Conservation (phyloP, 2,329 filamentous ascomycete species). For the Colletotrichum cereale region DNA sequence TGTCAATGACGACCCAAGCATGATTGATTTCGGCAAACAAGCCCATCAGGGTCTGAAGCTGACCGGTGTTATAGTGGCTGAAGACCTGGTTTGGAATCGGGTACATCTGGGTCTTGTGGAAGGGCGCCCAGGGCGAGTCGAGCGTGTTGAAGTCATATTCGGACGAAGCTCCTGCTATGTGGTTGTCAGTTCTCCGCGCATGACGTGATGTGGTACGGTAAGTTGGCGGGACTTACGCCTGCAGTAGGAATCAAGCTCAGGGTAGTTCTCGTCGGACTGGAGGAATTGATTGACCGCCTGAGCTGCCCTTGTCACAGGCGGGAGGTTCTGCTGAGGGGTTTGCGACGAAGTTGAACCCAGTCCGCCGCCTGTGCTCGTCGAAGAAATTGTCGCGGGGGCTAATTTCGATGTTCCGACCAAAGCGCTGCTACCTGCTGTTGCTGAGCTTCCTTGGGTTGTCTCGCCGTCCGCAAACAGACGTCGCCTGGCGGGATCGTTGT, state of each 20-base stretch:
- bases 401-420: slow-evolving; percentile 25
- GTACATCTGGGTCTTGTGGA: slow-evolving; percentile 88
- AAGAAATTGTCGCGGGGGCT: slow-evolving; percentile 44
- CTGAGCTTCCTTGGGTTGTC: slow-evolving; percentile 25
- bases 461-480: slow-evolving; percentile 60
- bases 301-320: slow-evolving; percentile 83
- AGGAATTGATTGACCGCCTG: slow-evolving; percentile 85
- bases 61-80: slow-evolving; percentile 88
- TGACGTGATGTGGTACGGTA: background rate
- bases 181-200: slow-evolving; percentile 44
- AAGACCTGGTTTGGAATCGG: slow-evolving; percentile 93
- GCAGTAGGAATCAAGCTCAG: slow-evolving; percentile 90
- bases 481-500: slow-evolving; percentile 62
- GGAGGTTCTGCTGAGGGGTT: slow-evolving; percentile 62
- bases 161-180: slow-evolving; percentile 84
- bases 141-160: slow-evolving; percentile 85
- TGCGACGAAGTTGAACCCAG: slow-evolving; percentile 55
- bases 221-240: slow-evolving; percentile 72
- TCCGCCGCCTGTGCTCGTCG: slow-evolving; percentile 46
- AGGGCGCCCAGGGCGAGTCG: slow-evolving; percentile 84
- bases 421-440: slow-evolving; percentile 24
- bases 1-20: slow-evolving; percentile 96
- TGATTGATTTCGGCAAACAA: slow-evolving; percentile 95
- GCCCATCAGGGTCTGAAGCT: slow-evolving; percentile 93
- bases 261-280: slow-evolving; percentile 82